Evolutionary conservation across 2,329 filamentous ascomycete species (phyloP), one percentile per base, ranked within the genome.

Genomic region (Cylindrodendrum hubeiense): DNA sequence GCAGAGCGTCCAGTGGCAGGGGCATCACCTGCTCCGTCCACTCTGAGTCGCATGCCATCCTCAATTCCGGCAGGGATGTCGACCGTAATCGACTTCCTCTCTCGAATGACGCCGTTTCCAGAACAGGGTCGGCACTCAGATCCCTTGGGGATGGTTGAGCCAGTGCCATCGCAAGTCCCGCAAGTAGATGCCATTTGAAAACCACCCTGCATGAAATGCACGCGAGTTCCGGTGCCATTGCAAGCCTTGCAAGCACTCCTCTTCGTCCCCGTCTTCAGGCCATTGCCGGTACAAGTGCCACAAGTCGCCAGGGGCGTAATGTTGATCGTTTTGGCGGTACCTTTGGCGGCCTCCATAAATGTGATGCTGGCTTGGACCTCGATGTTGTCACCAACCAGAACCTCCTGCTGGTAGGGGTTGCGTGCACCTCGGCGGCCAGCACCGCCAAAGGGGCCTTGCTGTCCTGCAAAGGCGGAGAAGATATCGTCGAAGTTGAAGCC

Each of bases 171-270:
- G 78, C 96, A 99, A 37, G 89, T 83, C 21, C 88, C 86, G 79
- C 96, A 99, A 1, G 94, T 97, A 67, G 93, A 93, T 5, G 93
- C 93, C 91, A 99, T 95, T 82, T 98, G 95, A 82, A 99, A 98
- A 24, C 94, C 95, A 58, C 94, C 94, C 73, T 93, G 90, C 87
- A 98, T 92, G 76, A 94, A 91, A 79, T 97, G 94, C 52, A 98
- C 91, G 61, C 93, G 87, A 39, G 92, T 93, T 54, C 96, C 96
- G 2, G 94, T 94, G 17, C 96, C 96, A 66, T 92, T 91, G 78
- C 96, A 99, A 57, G 87, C 84, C 77, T 90, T 90, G 81, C 96
- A 99, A 67, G 90, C 84, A 24, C 88, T 84, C 72, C 90, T 87
- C 79, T 92, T 90, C 13, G 91, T 88, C 12, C 95, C 95, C 64